phyloP scores from a whole-genome alignment of 164 flowering plant genomes.

The Sextonia rubra region DNA sequence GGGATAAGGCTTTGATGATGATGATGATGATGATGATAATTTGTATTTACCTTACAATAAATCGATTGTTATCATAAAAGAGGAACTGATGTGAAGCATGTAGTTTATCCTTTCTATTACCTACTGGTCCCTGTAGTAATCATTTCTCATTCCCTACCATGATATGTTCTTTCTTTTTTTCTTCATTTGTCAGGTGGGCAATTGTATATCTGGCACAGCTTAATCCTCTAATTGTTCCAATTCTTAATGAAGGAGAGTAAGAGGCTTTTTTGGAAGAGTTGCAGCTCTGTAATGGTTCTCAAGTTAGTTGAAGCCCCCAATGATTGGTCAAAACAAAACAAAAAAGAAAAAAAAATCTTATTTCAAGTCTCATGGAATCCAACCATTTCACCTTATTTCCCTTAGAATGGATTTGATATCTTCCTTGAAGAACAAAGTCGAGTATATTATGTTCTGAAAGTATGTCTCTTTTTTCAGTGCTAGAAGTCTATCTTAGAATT shows the following conservation, averaged over 20 bases:
- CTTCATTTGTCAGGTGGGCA: conserved; percentile 48
- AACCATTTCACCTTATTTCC: not conserved
- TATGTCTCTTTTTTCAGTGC: not conserved
- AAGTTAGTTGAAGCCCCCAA: not conserved
- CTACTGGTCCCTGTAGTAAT: not conserved
- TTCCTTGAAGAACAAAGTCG: not conserved
- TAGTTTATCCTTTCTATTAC: no score
- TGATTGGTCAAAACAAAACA: no score
- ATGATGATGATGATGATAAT: no score
- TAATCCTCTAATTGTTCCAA: conserved; percentile 53
- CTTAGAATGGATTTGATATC: not conserved
- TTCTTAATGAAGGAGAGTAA: conserved; percentile 48
- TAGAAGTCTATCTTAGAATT: no score
- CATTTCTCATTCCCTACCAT: not conserved
- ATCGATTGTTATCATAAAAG: no score
- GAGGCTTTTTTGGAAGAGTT: not conserved
- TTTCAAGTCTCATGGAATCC: not conserved
- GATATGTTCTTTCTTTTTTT: not conserved
- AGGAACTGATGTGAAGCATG: no score
- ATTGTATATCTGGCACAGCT: conserved; percentile 54
- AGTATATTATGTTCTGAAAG: not conserved
- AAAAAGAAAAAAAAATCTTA: no score
- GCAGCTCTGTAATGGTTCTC: not conserved
- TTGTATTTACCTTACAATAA: no score
- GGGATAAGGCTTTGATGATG: no score